Conservation (phyloP, 2,329 filamentous ascomycete genomes). For the Neopestalotiopsis rosae region DNA sequence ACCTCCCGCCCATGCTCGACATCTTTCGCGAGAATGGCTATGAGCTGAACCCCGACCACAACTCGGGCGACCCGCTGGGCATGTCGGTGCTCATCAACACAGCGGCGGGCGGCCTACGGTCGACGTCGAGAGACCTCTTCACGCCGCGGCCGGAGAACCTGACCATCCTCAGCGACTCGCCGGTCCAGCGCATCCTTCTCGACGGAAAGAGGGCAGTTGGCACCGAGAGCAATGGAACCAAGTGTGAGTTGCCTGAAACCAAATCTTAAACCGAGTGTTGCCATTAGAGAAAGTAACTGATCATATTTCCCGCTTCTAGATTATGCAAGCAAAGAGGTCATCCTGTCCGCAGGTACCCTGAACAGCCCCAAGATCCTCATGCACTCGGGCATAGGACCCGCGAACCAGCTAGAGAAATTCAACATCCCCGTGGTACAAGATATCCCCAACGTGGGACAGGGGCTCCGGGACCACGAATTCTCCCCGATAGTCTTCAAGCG, state of each 20-base stretch:
- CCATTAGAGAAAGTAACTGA: background rate
- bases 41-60: constrained; percentile 58
- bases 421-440: constrained; percentile 42
- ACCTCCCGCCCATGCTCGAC: constrained; percentile 50
- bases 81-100: constrained; percentile 57
- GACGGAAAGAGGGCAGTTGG: constrained; percentile 50
- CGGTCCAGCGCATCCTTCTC: constrained; percentile 53
- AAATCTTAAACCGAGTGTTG: background rate
- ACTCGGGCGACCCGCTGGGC: constrained; percentile 63
- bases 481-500: constrained; percentile 43
- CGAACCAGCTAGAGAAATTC: constrained; percentile 37
- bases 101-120: constrained; percentile 50
- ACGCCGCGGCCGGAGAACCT: constrained; percentile 52
- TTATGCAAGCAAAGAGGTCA: constrained; percentile 45
- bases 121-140: constrained; percentile 58
- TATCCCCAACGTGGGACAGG: constrained; percentile 43
- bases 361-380: constrained; percentile 50
- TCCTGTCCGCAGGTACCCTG: constrained; percentile 48
- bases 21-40: constrained; percentile 54
- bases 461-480: constrained; percentile 47
- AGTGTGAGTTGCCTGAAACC: constrained; percentile 45
- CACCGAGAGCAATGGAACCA: constrained; percentile 45
- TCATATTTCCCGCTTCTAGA: constrained; percentile 21
- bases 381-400: constrained; percentile 49
- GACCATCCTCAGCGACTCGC: constrained; percentile 52